Percentiles rank a stretch among this genome's conserved stretches.
Conservation (phyloP, 1,139 yeast species). For the Geotrichum candidum region DNA sequence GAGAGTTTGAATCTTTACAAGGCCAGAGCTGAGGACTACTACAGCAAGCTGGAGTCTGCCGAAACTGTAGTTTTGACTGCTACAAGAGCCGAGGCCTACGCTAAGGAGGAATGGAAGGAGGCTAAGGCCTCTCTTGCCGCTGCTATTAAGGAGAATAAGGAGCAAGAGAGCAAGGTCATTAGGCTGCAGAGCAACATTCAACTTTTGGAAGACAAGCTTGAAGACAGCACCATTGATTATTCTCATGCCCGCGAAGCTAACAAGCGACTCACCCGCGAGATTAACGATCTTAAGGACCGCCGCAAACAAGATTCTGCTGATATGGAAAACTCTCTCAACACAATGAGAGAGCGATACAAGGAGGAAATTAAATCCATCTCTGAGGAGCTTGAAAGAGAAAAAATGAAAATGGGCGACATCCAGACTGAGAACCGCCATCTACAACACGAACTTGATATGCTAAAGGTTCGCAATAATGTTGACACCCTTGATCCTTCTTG, state of each 20-base stretch:
- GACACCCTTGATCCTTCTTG: slow-evolving; percentile 28
- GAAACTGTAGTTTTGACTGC: slow-evolving; percentile 67
- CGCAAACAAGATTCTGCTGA: slow-evolving; percentile 26
- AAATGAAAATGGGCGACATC: slow-evolving; percentile 41
- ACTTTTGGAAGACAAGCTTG: slow-evolving; percentile 52
- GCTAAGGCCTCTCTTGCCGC: slow-evolving; percentile 49
- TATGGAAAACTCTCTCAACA: slow-evolving; percentile 27
- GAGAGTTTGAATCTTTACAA: slow-evolving; percentile 58
- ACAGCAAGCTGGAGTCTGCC: slow-evolving; percentile 67
- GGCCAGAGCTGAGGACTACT: slow-evolving; percentile 69
- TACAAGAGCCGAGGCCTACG: slow-evolving; percentile 52
- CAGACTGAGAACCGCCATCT: slow-evolving; percentile 59
- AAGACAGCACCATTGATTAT: slow-evolving; percentile 54
- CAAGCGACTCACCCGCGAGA: slow-evolving; percentile 44
- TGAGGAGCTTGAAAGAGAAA: slow-evolving; percentile 54
- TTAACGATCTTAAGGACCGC: slow-evolving; percentile 33
- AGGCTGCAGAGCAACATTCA: slow-evolving; percentile 52
- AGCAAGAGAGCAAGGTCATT: slow-evolving; percentile 52
- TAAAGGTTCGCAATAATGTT: slow-evolving; percentile 13
- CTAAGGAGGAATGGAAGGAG: slow-evolving; percentile 53
- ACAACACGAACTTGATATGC: slow-evolving; percentile 52
- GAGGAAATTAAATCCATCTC: slow-evolving; percentile 56
- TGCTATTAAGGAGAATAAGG: slow-evolving; percentile 55
- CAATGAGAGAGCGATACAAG: slow-evolving; percentile 40
- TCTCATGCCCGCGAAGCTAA: slow-evolving; percentile 46